Conservation (phyloP, 768 basidiomycete genomes). For the Pisolithus tinctorius region DNA sequence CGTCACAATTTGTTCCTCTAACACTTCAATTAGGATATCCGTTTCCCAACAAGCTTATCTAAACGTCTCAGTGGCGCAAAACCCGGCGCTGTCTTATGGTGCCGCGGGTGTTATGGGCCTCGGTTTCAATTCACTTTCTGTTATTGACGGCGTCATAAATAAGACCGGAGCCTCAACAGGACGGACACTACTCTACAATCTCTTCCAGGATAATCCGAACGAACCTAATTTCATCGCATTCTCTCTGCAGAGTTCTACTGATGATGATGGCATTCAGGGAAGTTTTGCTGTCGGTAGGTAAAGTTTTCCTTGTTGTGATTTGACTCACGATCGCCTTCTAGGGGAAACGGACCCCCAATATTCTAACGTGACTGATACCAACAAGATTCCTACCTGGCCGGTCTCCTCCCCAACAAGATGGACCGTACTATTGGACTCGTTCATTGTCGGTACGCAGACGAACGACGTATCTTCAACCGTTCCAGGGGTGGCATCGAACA, state of each 20-base stretch:
- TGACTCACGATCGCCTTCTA: conserved; percentile 14
- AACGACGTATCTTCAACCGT: conserved; percentile 50
- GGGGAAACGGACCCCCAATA: conserved; percentile 67
- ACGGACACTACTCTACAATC: conserved; percentile 66
- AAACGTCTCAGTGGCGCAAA: conserved; percentile 54
- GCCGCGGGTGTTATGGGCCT: conserved; percentile 69
- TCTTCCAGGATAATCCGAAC: conserved; percentile 59
- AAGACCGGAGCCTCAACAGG: conserved; percentile 52
- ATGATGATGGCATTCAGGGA: conserved; percentile 54
- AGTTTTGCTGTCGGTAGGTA: conserved; percentile 63
- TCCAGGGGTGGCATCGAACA: conserved; percentile 51
- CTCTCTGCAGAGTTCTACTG: conserved; percentile 55
- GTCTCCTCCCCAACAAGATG: conserved; percentile 55
- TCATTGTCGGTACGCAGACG: conserved; percentile 52
- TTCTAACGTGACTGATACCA: conserved; percentile 46
- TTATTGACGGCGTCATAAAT: conserved; percentile 57
- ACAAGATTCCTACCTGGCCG: conserved; percentile 71
- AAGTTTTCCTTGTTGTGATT: not conserved
- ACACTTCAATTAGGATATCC: conserved; percentile 39
- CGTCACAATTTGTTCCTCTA: conserved; percentile 2
- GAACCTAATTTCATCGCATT: conserved; percentile 82
- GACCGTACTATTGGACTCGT: conserved; percentile 70
- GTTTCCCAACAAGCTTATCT: conserved; percentile 68
- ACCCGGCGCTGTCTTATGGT: conserved; percentile 68
- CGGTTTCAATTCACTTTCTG: conserved; percentile 73